These are phyloP conservation scores for Asterophora lycoperdoides DNA, from an alignment of 768 basidiomycete species.

Conservation along the genomic window DNA sequence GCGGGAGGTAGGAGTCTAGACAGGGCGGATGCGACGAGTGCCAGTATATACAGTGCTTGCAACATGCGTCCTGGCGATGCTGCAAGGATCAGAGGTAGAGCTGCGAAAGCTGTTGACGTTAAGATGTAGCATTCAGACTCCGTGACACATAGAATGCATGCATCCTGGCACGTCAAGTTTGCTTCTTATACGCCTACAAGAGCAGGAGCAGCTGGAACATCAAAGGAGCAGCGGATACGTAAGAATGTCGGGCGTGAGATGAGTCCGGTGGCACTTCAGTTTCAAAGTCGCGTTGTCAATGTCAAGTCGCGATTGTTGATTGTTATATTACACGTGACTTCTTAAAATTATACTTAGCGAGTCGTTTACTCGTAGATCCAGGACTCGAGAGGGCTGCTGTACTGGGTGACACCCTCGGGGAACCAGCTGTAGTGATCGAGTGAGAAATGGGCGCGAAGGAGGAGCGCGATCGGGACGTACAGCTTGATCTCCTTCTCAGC, in stretches of 20 bases:
- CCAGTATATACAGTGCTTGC: conserved; percentile 12
- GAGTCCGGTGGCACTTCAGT: conserved; percentile 2
- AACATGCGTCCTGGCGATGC: conserved; percentile 6
- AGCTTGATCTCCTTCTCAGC: conserved; percentile 94
- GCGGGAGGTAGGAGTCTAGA: conserved; percentile 19
- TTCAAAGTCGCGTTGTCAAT: too few relatives aligned
- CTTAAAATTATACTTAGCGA: conserved; percentile 13
- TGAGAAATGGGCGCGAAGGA: conserved; percentile 9
- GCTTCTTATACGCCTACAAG: conserved; percentile 4
- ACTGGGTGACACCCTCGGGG: conserved; percentile 80
- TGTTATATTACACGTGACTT: conserved; percentile 16
- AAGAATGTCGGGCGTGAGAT: conserved; percentile 8
- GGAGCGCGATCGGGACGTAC: conserved; percentile 40
- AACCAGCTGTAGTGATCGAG: conserved; percentile 63
- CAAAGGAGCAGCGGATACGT: conserved; percentile 11
- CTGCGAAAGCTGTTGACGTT: neutral
- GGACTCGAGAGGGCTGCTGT: conserved; percentile 54
- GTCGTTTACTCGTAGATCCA: conserved; percentile 77
- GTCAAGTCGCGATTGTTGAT: conserved; percentile 1
- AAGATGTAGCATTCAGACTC: neutral
- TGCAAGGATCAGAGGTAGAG: neutral
- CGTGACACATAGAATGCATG: too few relatives aligned
- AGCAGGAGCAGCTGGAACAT: conserved; percentile 18
- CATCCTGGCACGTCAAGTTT: neutral
- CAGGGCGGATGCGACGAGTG: conserved; percentile 13